These are phyloP conservation scores for Lizonia empirigonia DNA, from an alignment of 2,329 filamentous ascomycete species.

Conservation along the genomic window DNA sequence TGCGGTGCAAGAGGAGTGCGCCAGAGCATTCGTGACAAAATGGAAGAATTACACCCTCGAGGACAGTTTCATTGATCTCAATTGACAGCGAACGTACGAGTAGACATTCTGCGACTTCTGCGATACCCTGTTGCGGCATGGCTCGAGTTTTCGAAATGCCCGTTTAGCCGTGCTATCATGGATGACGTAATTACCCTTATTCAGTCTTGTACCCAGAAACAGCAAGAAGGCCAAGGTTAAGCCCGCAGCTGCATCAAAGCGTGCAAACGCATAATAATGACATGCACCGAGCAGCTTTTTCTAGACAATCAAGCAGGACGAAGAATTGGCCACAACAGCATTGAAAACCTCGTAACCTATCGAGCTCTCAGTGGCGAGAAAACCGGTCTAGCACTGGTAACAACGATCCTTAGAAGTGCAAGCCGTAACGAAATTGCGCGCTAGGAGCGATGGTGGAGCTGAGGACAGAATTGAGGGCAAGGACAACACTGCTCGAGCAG, in stretches of 20 bases:
- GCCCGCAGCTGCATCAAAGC: not conserved
- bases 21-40: not conserved
- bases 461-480: no score
- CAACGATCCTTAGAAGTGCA: not conserved
- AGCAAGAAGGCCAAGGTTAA: not conserved
- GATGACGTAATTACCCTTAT: not conserved
- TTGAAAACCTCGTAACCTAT: no score
- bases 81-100: not conserved
- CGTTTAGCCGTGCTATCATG: not conserved
- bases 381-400: not conserved
- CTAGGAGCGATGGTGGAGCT: not conserved
- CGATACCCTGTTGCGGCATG: not conserved
- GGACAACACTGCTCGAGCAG: no score
- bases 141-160: not conserved
- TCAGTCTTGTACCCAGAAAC: not conserved
- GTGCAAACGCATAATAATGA: not conserved
- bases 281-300: not conserved
- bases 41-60: no score
- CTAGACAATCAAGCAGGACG: not conserved
- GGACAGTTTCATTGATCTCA: not conserved
- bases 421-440: not conserved
- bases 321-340: not conserved
- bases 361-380: not conserved
- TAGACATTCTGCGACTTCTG: not conserved
- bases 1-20: no score